Percentiles rank a stretch among this genome's conserved stretches.
Evolutionary conservation across 2,329 filamentous ascomycete species (phyloP).

Genomic region (Fusarium virguliforme): DNA sequence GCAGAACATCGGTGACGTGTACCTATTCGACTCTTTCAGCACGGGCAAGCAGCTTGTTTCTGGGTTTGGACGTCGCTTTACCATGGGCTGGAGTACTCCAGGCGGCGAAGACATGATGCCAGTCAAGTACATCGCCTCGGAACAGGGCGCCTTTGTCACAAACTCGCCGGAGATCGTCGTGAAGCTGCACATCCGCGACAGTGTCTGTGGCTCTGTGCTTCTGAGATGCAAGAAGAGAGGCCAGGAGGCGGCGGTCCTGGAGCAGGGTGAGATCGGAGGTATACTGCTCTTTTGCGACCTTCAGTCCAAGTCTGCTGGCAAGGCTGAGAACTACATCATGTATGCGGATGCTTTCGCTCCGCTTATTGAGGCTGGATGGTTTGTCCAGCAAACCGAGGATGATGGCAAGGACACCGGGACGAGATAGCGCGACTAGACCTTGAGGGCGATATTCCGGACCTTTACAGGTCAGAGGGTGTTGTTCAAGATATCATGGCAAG

Average conservation of each 20-base stretch:
- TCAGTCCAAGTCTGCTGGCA: not conserved
- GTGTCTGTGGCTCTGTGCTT: not conserved
- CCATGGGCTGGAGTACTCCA: not conserved
- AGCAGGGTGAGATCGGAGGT: not conserved
- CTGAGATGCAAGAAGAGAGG: not conserved
- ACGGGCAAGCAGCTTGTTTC: not conserved
- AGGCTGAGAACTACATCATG: not conserved
- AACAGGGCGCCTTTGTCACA: conserved; percentile 1
- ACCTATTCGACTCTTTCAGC: not conserved
- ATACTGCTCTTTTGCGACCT: conserved; percentile 6
- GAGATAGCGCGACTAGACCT: no score
- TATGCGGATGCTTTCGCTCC: conserved; percentile 6
- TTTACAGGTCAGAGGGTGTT: no score
- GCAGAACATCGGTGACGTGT: not conserved
- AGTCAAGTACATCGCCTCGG: not conserved
- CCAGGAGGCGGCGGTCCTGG: not conserved
- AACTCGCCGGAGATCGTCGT: not conserved
- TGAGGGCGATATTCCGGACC: no score
- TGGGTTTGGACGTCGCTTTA: not conserved
- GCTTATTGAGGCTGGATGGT: conserved; percentile 10
- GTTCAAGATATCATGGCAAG: no score
- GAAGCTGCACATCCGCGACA: not conserved
- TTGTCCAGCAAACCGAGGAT: not conserved
- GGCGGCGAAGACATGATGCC: not conserved
- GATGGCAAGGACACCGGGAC: no score